A percentile compares a stretch with the other conserved stretches of the same genome.
Evolutionary conservation across 2,329 filamentous ascomycete species (phyloP).

Genomic region (Gaeumannomyces sp.): DNA sequence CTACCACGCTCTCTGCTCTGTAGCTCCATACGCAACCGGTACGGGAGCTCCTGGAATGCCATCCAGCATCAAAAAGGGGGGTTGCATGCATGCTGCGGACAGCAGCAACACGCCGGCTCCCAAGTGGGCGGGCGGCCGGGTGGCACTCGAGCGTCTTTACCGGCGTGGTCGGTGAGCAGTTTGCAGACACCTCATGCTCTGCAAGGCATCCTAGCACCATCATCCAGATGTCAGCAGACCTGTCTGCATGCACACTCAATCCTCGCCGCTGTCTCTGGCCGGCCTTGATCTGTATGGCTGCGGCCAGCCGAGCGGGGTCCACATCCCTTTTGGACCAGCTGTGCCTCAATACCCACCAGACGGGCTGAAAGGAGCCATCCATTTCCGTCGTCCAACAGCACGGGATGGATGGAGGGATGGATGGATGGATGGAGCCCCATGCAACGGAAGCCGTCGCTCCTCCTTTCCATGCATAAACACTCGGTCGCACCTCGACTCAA

Average conservation of each 20-base stretch:
- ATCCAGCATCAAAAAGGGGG: not conserved
- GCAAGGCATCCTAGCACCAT: not conserved
- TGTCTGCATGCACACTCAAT: not conserved
- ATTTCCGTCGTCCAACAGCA: no score
- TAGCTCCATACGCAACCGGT: not conserved
- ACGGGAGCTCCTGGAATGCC: not conserved
- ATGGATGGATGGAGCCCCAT: not conserved
- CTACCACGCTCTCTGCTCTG: no score
- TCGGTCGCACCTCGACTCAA: no score
- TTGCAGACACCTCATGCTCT: not conserved
- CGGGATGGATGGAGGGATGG: no score
- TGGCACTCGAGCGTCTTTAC: not conserved
- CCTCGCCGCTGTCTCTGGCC: no score
- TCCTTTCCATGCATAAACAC: not conserved
- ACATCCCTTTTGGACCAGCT: not conserved
- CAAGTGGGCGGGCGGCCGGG: not conserved
- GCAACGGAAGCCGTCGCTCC: not conserved
- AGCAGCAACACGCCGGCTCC: no score
- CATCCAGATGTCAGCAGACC: not conserved
- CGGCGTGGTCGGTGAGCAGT: not conserved
- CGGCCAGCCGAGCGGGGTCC: not conserved
- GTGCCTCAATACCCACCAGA: not conserved
- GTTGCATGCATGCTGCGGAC: not conserved
- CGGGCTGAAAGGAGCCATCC: no score
- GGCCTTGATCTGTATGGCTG: not conserved